Percentiles rank a stretch among this genome's conserved stretches.
These are phyloP conservation scores for Hymenoscyphus linearis DNA, from an alignment of 2,329 filamentous ascomycete genomes.

Conservation along the genomic window DNA sequence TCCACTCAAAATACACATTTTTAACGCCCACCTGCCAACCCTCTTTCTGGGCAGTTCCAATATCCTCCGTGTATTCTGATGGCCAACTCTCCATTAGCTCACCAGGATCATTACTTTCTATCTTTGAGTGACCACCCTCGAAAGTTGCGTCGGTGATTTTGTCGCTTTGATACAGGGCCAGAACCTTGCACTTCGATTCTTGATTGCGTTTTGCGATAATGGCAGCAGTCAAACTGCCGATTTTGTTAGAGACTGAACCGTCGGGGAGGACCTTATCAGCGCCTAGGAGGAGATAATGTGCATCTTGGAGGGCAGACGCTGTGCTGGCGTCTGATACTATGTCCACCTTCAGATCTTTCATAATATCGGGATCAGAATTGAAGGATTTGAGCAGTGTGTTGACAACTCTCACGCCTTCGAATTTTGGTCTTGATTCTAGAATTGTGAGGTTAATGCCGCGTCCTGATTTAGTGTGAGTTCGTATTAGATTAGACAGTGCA, in stretches of 20 bases:
- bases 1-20: slow-evolving; percentile 36
- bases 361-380: slow-evolving; percentile 21
- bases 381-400: slow-evolving; percentile 33
- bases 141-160: slow-evolving; percentile 50
- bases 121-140: slow-evolving; percentile 37
- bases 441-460: slow-evolving; percentile 50
- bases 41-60: slow-evolving; percentile 10
- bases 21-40: slow-evolving; percentile 32
- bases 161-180: slow-evolving; percentile 54
- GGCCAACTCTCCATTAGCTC: slow-evolving; percentile 49
- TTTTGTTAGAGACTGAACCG: slow-evolving; percentile 63
- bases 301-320: slow-evolving; percentile 45
- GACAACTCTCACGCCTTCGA: slow-evolving; percentile 56
- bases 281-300: slow-evolving; percentile 57
- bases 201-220: slow-evolving; percentile 39
- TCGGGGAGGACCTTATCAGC: slow-evolving; percentile 55
- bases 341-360: slow-evolving; percentile 28
- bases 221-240: slow-evolving; percentile 54
- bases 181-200: slow-evolving; percentile 41
- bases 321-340: slow-evolving; percentile 54
- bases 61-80: slow-evolving; percentile 9
- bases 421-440: slow-evolving; percentile 62
- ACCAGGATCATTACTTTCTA: slow-evolving; percentile 45
- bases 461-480: slow-evolving; percentile 34
- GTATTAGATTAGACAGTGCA: slow-evolving; percentile 36